These are phyloP conservation scores for Castanea sativa DNA, from an alignment of 306 rosid species.

Conservation along the genomic window DNA sequence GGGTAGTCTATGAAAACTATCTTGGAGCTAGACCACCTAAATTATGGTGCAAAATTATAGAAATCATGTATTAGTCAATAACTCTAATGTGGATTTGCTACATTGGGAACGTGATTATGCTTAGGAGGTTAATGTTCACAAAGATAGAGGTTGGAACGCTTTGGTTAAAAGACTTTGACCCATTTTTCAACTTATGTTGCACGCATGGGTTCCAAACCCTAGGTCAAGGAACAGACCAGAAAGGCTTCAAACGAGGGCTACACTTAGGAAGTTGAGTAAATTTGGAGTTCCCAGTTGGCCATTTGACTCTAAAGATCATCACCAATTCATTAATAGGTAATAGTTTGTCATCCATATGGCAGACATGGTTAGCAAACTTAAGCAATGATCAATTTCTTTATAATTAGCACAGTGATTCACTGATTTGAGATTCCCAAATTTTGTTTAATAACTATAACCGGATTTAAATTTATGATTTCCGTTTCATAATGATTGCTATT, in stretches of 20 bases:
- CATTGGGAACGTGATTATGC: not conserved
- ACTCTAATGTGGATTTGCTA: slow-evolving; percentile 19
- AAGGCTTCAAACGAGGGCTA: slow-evolving; percentile 36
- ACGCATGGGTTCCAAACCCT: slow-evolving; percentile 30
- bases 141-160: slow-evolving; percentile 21
- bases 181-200: slow-evolving; percentile 32
- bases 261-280: slow-evolving; percentile 8
- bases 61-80: slow-evolving; percentile 12
- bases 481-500: no score
- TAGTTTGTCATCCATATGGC: not conserved
- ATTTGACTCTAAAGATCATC: slow-evolving; percentile 20
- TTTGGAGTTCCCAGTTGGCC: slow-evolving; percentile 18
- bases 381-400: not conserved
- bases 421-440: not conserved
- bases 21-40: not conserved
- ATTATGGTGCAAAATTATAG: not conserved
- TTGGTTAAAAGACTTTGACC: slow-evolving; percentile 28
- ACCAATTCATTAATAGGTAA: slow-evolving; percentile 13
- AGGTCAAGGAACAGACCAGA: slow-evolving; percentile 31
- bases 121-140: slow-evolving; percentile 10
- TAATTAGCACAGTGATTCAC: not conserved
- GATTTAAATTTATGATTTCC: not conserved
- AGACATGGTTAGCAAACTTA: slow-evolving; percentile 24
- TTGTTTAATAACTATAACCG: not conserved
- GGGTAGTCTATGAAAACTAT: not conserved